A percentile compares a stretch with the other conserved stretches of the same genome.
Evolutionary conservation across 2,329 filamentous ascomycete genomes (phyloP).

Genomic region (Penicillium digitatum): DNA sequence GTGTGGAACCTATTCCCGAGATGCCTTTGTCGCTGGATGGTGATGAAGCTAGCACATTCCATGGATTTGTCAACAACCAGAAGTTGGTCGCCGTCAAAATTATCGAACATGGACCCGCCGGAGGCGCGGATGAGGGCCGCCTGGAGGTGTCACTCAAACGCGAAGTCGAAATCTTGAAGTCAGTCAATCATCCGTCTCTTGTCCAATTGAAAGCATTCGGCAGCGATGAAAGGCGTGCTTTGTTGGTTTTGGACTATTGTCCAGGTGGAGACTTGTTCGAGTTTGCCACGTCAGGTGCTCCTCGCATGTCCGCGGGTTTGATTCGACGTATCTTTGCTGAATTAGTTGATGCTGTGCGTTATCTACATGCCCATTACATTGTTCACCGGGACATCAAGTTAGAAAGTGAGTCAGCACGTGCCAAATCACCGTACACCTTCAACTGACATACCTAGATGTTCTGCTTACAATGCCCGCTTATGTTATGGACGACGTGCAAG

Average conservation of each 20-base stretch:
- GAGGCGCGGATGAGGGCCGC: conserved; percentile 86
- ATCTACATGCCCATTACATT: conserved; percentile 79
- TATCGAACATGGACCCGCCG: conserved; percentile 88
- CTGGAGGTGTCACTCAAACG: conserved; percentile 91
- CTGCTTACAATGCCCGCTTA: conserved; percentile 75
- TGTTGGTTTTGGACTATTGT: conserved; percentile 86
- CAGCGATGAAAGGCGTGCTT: conserved; percentile 73
- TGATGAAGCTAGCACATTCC: conserved; percentile 12
- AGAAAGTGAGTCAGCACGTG: conserved; percentile 66
- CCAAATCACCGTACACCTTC: conserved; percentile 1
- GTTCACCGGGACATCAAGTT: conserved; percentile 98
- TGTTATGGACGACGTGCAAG: conserved; percentile 61
- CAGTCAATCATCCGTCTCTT: conserved; percentile 80
- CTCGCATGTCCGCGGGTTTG: conserved; percentile 63
- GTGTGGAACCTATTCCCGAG: conserved; percentile 57
- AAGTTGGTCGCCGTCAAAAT: conserved; percentile 92
- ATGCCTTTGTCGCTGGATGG: conserved; percentile 14
- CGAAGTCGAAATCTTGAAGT: conserved; percentile 89
- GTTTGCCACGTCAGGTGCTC: conserved; percentile 69
- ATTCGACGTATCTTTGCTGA: conserved; percentile 86
- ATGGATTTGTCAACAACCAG: conserved; percentile 54
- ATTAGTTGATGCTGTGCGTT: conserved; percentile 76
- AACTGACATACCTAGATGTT: conserved; percentile 60
- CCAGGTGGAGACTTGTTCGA: conserved; percentile 94
- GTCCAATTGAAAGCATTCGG: conserved; percentile 90